Evolutionary conservation across 352 stramenopile species (phyloP).

Genomic region (Phytophthora cactorum): DNA sequence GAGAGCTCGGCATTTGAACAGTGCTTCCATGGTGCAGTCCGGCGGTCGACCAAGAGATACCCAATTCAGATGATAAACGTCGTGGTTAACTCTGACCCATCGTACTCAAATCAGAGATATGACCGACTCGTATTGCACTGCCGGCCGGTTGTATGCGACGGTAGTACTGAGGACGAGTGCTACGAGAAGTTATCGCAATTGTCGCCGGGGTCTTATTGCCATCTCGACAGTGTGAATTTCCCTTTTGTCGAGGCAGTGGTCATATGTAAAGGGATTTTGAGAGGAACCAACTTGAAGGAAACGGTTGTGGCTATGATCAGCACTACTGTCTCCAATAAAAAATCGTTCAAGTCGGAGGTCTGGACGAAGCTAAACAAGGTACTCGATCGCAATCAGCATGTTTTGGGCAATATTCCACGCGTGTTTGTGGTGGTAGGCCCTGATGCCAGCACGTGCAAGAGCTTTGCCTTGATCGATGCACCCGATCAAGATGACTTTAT

Average conservation of each 20-base stretch:
- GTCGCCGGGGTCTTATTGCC: constrained; percentile 19
- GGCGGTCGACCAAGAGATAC: constrained; percentile 11
- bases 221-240: constrained; percentile 17
- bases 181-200: constrained; percentile 17
- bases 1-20: constrained; percentile 20
- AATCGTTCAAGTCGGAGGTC: constrained; percentile 19
- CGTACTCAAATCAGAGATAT: constrained; percentile 36
- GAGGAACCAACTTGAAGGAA: constrained; percentile 26
- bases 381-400: constrained; percentile 20
- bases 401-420: constrained; percentile 16
- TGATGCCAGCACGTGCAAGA: constrained; percentile 28
- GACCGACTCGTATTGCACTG: constrained; percentile 26
- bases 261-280: constrained; percentile 26
- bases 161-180: constrained; percentile 20
- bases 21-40: constrained; percentile 28
- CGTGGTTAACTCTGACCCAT: constrained; percentile 26
- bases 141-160: constrained; percentile 15
- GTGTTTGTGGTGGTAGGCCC: constrained; percentile 34
- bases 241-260: constrained; percentile 32
- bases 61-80: constrained; percentile 33
- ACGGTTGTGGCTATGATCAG: constrained; percentile 31
- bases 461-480: constrained; percentile 20
- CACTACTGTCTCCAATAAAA: constrained; percentile 17
- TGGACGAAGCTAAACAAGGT: constrained; percentile 27
- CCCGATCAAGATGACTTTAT: constrained; percentile 22